Evolutionary conservation across 2,329 filamentous ascomycete species (phyloP).

Genomic region (Phaeosphaeriaceae sp.): DNA sequence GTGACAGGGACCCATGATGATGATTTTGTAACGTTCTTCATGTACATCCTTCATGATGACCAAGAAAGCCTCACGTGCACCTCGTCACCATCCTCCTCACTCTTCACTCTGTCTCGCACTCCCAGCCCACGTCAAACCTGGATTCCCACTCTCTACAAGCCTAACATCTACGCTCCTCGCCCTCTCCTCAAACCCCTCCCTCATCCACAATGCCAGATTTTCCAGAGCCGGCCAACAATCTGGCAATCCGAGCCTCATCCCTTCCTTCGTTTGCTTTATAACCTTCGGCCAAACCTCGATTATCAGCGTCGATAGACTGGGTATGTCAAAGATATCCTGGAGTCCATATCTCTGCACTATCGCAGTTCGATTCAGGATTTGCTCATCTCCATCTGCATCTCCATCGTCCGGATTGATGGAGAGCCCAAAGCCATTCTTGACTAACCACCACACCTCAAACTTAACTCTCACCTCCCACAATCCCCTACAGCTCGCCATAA

Average conservation of each 20-base stretch:
- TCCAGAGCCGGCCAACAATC: constrained; percentile 6
- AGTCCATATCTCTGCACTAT: constrained; percentile 3
- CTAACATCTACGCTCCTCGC: not conserved
- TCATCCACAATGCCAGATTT: constrained; percentile 5
- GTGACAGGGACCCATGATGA: too few relatives aligned
- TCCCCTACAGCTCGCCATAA: constrained; percentile 2
- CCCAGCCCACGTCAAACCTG: constrained; percentile 2
- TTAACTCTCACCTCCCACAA: constrained; percentile 4
- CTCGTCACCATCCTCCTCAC: too few relatives aligned
- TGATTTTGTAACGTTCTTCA: too few relatives aligned
- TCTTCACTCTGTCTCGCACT: not conserved
- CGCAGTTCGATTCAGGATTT: not conserved
- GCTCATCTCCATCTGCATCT: too few relatives aligned
- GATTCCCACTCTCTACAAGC: constrained; percentile 3
- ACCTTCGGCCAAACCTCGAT: constrained; percentile 10
- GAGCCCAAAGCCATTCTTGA: not conserved
- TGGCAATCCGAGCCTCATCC: constrained; percentile 2
- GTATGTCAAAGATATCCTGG: not conserved
- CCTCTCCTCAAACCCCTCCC: constrained; percentile 3
- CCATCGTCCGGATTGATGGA: too few relatives aligned
- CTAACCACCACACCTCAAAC: constrained; percentile 4
- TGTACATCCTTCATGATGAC: too few relatives aligned
- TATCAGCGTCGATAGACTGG: constrained; percentile 1
- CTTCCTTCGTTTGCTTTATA: not conserved
- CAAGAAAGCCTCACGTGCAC: too few relatives aligned